Conservation (phyloP, 2,329 filamentous ascomycete genomes). For the Trichoderma arundinaceum region DNA sequence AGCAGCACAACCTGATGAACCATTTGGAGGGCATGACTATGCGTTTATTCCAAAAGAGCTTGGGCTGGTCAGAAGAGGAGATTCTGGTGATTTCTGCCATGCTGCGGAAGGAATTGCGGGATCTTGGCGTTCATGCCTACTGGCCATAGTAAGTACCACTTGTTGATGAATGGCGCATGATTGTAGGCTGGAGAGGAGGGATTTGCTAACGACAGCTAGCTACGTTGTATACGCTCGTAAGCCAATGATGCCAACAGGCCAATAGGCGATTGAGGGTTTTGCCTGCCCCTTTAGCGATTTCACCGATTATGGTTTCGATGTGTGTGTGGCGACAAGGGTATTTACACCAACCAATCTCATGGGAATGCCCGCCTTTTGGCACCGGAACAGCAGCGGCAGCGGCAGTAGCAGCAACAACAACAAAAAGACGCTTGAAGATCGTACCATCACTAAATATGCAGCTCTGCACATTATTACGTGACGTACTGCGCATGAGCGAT, state of each 20-base stretch:
- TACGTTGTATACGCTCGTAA: slow-evolving; percentile 35
- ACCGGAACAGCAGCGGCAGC: neutral
- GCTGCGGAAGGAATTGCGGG: slow-evolving; percentile 41
- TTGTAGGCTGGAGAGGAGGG: slow-evolving; percentile 3
- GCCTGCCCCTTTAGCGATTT: slow-evolving; percentile 17
- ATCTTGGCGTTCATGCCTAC: slow-evolving; percentile 42
- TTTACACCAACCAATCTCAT: neutral
- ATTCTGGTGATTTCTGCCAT: slow-evolving; percentile 39
- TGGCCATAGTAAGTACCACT: slow-evolving; percentile 42
- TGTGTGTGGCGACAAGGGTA: slow-evolving; percentile 3
- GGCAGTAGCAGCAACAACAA: neutral
- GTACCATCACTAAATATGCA: neutral
- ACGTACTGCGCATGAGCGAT: neutral
- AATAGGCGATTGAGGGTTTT: neutral
- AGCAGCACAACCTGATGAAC: slow-evolving; percentile 36
- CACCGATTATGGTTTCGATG: neutral
- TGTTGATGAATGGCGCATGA: neutral
- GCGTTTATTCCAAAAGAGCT: slow-evolving; percentile 42
- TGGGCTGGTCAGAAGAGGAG: slow-evolving; percentile 42
- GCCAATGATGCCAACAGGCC: slow-evolving; percentile 25
- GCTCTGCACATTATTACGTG: neutral
- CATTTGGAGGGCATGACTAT: slow-evolving; percentile 43
- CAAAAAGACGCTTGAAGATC: neutral
- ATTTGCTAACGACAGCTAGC: slow-evolving; percentile 30
- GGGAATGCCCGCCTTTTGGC: neutral